Conservation (phyloP, 2,329 filamentous ascomycete genomes). For the Pseudopyrenochaeta lycopersici region DNA sequence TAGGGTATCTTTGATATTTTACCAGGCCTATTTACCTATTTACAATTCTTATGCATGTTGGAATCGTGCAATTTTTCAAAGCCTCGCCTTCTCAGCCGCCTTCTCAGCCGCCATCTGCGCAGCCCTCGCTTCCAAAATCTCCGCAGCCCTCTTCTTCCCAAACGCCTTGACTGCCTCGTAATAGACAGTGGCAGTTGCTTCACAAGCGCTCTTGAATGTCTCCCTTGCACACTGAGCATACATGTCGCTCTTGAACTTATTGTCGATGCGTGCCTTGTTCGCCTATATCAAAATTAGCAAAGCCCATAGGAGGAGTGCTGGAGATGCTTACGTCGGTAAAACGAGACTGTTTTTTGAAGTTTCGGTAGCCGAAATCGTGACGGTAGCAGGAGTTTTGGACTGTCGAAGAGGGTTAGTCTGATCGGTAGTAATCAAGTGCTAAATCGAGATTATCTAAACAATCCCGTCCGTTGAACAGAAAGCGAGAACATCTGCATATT, state of each 20-base stretch:
- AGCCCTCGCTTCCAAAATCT: neutral
- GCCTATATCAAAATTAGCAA: neutral
- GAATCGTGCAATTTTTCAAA: too few relatives aligned
- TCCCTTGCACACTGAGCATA: slow-evolving; percentile 40
- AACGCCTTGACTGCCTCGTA: slow-evolving; percentile 38
- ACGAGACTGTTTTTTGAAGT: slow-evolving; percentile 61
- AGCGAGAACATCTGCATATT: too few relatives aligned
- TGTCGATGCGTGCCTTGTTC: slow-evolving; percentile 52
- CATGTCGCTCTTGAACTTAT: slow-evolving; percentile 57
- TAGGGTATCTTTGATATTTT: too few relatives aligned
- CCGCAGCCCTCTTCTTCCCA: neutral
- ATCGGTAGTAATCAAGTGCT: too few relatives aligned
- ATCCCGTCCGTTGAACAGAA: too few relatives aligned
- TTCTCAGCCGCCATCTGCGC: neutral
- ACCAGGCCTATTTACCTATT: too few relatives aligned
- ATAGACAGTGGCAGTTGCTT: slow-evolving; percentile 40
- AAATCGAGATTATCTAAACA: too few relatives aligned
- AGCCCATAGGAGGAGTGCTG: too few relatives aligned
- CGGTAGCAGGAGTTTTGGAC: slow-evolving; percentile 51
- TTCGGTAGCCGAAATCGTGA: slow-evolving; percentile 65
- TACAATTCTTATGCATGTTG: too few relatives aligned
- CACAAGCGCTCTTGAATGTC: slow-evolving; percentile 23
- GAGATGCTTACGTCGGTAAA: slow-evolving; percentile 45
- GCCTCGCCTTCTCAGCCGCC: too few relatives aligned
- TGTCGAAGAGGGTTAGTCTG: neutral